Percentiles rank a stretch among this genome's conserved stretches.
Evolutionary conservation across 2,329 filamentous ascomycete species (phyloP).

Genomic region (Clarireedia sp.): DNA sequence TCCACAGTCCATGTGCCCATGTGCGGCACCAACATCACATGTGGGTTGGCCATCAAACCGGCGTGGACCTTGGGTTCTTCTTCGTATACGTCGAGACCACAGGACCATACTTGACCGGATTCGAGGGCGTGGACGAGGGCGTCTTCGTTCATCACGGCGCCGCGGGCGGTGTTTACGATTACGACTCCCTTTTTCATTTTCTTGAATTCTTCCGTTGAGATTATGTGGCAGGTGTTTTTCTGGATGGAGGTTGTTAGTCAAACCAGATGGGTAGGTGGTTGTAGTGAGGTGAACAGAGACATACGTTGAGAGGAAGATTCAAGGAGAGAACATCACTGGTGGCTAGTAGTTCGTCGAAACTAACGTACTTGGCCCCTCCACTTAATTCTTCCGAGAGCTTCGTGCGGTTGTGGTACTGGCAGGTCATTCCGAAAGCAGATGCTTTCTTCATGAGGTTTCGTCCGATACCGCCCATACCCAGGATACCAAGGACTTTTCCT

Average conservation of each 20-base stretch:
- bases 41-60: conserved; percentile 60
- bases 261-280: neutral
- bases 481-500: conserved; percentile 69
- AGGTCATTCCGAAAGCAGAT: conserved; percentile 65
- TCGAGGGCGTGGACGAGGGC: conserved; percentile 69
- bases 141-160: conserved; percentile 73
- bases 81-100: conserved; percentile 76
- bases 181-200: conserved; percentile 73
- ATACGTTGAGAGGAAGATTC: conserved; percentile 74
- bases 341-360: conserved; percentile 63
- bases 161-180: conserved; percentile 75
- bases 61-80: conserved; percentile 71
- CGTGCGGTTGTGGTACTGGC: conserved; percentile 67
- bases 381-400: conserved; percentile 47
- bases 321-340: conserved; percentile 71
- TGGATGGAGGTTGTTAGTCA: conserved; percentile 19
- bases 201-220: conserved; percentile 60
- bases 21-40: conserved; percentile 71
- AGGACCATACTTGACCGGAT: conserved; percentile 59
- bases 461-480: conserved; percentile 84
- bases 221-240: conserved; percentile 64
- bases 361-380: conserved; percentile 55
- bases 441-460: conserved; percentile 69
- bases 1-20: conserved; percentile 79
- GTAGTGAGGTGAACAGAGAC: conserved; percentile 23